phyloP scores from a whole-genome alignment of 306 rosid species.

The Quercus ilex region DNA sequence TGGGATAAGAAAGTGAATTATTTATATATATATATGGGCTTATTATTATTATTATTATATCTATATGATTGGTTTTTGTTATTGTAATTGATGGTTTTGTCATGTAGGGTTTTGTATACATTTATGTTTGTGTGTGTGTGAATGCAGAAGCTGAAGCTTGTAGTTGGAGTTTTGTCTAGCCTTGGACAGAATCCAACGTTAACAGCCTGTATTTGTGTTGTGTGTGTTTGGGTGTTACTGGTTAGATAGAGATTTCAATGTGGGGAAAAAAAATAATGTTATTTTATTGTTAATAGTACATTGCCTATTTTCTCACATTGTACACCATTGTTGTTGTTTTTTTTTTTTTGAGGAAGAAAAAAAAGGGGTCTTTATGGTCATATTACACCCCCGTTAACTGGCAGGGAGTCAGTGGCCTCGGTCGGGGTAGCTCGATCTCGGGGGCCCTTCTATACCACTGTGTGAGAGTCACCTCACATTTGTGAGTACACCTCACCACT shows the following conservation, averaged over 20 bases:
- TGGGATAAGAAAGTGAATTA: background rate
- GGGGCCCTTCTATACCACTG: too few relatives aligned
- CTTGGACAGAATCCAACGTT: conserved; percentile 18
- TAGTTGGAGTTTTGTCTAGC: conserved; percentile 24
- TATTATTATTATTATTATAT: background rate
- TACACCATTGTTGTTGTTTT: too few relatives aligned
- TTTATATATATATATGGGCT: background rate
- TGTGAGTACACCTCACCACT: too few relatives aligned
- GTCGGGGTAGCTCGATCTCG: too few relatives aligned
- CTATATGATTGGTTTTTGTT: background rate
- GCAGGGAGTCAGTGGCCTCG: too few relatives aligned
- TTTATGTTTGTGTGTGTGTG: background rate
- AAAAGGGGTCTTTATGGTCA: too few relatives aligned
- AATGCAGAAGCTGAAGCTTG: background rate
- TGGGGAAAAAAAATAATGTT: background rate
- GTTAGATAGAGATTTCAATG: background rate
- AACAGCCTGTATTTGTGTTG: conserved; percentile 1
- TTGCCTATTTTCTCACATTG: too few relatives aligned
- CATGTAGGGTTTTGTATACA: background rate
- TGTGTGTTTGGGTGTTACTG: background rate
- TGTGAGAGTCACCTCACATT: too few relatives aligned
- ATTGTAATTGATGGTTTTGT: background rate
- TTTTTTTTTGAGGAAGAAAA: too few relatives aligned
- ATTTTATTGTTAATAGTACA: too few relatives aligned
- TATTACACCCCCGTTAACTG: too few relatives aligned